Evolutionary conservation across 371 early-diverging fungal species (phyloP).

Genomic region (Rhizomucor pusillus): DNA sequence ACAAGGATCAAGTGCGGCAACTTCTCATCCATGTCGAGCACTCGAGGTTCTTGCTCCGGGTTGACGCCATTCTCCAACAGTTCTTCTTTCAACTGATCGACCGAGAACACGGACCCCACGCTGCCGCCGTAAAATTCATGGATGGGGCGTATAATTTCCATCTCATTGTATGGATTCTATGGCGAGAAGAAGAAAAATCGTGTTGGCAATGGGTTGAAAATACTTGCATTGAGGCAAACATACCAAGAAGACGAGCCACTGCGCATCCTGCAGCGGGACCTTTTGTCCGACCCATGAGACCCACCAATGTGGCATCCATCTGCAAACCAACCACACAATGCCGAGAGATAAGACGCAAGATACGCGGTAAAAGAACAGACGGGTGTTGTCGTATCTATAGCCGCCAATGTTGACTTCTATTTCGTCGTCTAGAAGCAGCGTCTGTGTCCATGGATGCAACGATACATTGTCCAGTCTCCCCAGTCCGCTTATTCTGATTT

Average conservation of each 20-base stretch:
- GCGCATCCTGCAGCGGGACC: constrained; percentile 65
- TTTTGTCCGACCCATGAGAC: constrained; percentile 59
- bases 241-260: constrained; percentile 67
- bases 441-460: constrained; percentile 13
- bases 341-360: constrained; percentile 71
- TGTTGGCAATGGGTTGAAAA: too few species aligned
- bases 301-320: constrained; percentile 84
- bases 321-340: constrained; percentile 67
- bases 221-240: too few species aligned
- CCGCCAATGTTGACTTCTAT: constrained; percentile 62
- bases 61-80: constrained; percentile 22
- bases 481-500: constrained; percentile 10
- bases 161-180: constrained; percentile 75
- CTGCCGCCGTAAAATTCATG: constrained; percentile 67
- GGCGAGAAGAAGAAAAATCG: too few species aligned
- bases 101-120: constrained; percentile 67
- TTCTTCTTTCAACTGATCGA: constrained; percentile 38
- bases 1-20: constrained; percentile 52
- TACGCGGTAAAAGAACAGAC: constrained; percentile 56
- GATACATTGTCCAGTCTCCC: constrained; percentile 1
- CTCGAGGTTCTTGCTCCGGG: constrained; percentile 11
- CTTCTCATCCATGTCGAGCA: constrained; percentile 36
- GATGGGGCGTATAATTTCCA: constrained; percentile 51
- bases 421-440: constrained; percentile 42
- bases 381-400: constrained; percentile 46